A percentile compares a stretch with the other conserved stretches of the same genome.
phyloP scores from a whole-genome alignment of 768 basidiomycete species.

The Termitomyces eurrhizus region DNA sequence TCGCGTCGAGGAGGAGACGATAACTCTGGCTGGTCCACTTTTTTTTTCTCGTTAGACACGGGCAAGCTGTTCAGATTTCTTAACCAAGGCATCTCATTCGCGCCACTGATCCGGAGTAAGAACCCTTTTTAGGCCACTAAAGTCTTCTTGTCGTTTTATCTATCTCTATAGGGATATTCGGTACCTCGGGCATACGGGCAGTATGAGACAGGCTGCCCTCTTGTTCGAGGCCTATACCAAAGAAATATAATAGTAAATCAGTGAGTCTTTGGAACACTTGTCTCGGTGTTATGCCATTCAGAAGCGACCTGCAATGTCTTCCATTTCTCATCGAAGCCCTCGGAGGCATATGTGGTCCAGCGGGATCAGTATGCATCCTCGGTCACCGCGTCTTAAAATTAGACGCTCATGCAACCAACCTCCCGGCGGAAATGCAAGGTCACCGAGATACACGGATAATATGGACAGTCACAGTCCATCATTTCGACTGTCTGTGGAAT shows the following conservation, averaged over 20 bases:
- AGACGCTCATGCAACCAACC: conserved; percentile 8
- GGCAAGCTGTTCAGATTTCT: conserved; percentile 1
- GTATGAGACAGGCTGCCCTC: background rate
- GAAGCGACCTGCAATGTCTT: conserved; percentile 1
- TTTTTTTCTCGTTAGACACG: background rate
- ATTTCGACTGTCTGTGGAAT: background rate
- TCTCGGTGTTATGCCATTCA: background rate
- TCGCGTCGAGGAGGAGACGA: background rate
- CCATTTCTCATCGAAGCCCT: conserved; percentile 12
- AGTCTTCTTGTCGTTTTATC: background rate
- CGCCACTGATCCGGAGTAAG: conserved; percentile 12
- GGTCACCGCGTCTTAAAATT: conserved; percentile 12
- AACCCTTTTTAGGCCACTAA: conserved; percentile 1
- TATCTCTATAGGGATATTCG: background rate
- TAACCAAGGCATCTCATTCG: background rate
- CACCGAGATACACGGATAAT: conserved; percentile 10
- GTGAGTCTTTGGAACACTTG: background rate
- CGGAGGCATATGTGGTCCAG: conserved; percentile 7
- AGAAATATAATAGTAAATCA: background rate
- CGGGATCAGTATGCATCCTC: conserved; percentile 12
- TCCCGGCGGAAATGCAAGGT: conserved; percentile 7
- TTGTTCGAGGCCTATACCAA: background rate
- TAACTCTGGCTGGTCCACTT: background rate
- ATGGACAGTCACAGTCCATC: background rate
- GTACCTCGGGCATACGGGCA: conserved; percentile 2